Conservation (phyloP, 306 rosid genomes). For the Lupinus albus region DNA sequence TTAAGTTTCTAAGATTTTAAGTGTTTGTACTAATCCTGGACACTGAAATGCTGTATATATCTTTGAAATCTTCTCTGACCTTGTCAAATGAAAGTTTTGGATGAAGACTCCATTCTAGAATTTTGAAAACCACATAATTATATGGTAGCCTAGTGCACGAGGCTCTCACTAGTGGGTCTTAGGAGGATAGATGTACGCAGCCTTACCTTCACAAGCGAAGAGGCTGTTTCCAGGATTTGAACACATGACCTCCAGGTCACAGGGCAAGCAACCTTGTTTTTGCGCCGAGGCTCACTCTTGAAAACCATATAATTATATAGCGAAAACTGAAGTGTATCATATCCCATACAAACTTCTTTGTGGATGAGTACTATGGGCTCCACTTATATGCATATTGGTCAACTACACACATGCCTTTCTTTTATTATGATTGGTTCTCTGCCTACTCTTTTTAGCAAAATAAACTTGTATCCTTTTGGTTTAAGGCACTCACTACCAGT, state of each 20-base stretch:
- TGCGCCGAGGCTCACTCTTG: too few relatives aligned
- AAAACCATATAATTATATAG: slow-evolving; percentile 25
- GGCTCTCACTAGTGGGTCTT: too few relatives aligned
- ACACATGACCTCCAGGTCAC: too few relatives aligned
- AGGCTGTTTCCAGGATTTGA: too few relatives aligned
- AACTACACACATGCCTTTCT: neutral
- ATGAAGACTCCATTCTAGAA: slow-evolving; percentile 26
- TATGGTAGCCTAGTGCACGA: too few relatives aligned
- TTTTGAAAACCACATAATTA: slow-evolving; percentile 17
- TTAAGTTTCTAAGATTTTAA: slow-evolving; percentile 27
- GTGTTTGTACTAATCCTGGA: slow-evolving; percentile 25
- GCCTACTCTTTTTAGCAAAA: slow-evolving; percentile 5
- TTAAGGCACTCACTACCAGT: slow-evolving; percentile 18
- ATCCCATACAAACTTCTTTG: slow-evolving; percentile 20
- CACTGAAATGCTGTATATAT: slow-evolving; percentile 20
- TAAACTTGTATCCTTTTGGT: neutral
- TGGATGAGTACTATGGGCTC: slow-evolving; percentile 9
- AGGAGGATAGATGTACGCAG: too few relatives aligned
- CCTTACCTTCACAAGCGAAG: too few relatives aligned
- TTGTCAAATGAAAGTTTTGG: slow-evolving; percentile 25
- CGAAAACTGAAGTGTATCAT: slow-evolving; percentile 3
- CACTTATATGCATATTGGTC: slow-evolving; percentile 30
- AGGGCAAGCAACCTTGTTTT: too few relatives aligned
- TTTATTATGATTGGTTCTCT: slow-evolving; percentile 1
- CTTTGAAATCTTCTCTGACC: slow-evolving; percentile 11